Percentiles rank a stretch among this genome's conserved stretches.
phyloP scores from a whole-genome alignment of 495 filamentous ascomycete genomes.

The Mycothermus thermophilus region DNA sequence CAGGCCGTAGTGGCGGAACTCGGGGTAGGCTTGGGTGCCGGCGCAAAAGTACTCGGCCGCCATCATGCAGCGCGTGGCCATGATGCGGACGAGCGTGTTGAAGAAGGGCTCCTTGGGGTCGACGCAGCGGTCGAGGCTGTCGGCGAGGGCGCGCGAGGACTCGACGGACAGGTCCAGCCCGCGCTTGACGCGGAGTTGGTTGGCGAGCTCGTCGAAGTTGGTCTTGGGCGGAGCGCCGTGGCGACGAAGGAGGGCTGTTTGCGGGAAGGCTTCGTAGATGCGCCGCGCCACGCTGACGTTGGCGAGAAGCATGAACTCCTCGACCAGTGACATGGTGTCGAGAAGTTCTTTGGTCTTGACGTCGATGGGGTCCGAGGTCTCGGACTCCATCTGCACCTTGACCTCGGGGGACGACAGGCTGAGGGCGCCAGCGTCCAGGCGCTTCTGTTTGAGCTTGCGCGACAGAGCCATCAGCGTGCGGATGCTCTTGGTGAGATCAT shows the following conservation, averaged over 20 bases:
- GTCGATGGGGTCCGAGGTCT: conserved; percentile 91
- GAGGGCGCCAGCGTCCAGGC: conserved; percentile 88
- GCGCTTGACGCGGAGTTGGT: conserved; percentile 75
- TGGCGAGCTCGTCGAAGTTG: conserved; percentile 88
- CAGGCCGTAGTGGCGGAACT: conserved; percentile 93
- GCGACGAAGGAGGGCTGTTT: conserved; percentile 84
- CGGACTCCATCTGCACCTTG: conserved; percentile 80
- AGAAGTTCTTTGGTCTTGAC: conserved; percentile 87
- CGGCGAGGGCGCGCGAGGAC: conserved; percentile 78
- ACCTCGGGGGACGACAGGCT: conserved; percentile 94
- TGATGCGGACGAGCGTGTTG: conserved; percentile 92
- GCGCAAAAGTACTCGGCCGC: conserved; percentile 96
- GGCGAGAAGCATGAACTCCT: conserved; percentile 98
- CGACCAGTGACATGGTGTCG: conserved; percentile 94
- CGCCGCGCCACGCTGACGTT: conserved; percentile 85
- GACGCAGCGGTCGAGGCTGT: conserved; percentile 73
- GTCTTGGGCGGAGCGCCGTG: conserved; percentile 84
- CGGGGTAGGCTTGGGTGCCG: conserved; percentile 78
- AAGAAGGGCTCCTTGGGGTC: conserved; percentile 86
- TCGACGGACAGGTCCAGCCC: conserved; percentile 65
- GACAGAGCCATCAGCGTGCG: conserved; percentile 75
- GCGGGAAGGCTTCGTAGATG: conserved; percentile 79
- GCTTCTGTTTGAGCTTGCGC: conserved; percentile 86
- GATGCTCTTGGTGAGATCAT: conserved; percentile 85
- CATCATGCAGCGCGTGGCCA: conserved; percentile 98